These are phyloP conservation scores for Colletotrichum sojae DNA, from an alignment of 2,329 filamentous ascomycete genomes.

Conservation along the genomic window DNA sequence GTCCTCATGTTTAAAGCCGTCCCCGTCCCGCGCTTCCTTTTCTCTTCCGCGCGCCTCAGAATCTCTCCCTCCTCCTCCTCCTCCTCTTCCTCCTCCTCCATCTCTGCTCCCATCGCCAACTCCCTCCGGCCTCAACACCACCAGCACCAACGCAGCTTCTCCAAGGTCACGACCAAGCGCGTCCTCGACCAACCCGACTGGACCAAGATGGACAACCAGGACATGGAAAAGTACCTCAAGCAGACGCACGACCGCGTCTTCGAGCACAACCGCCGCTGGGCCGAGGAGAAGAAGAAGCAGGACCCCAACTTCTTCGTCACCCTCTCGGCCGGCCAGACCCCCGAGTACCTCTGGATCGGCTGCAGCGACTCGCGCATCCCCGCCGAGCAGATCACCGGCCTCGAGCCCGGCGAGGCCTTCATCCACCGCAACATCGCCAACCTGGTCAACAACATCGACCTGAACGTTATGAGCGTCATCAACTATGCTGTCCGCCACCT, in stretches of 20 bases:
- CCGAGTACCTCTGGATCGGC: constrained; percentile 88
- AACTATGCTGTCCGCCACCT: constrained; percentile 88
- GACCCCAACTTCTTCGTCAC: constrained; percentile 77
- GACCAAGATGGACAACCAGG: constrained; percentile 40
- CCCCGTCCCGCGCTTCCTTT: constrained; percentile 27
- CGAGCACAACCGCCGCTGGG: constrained; percentile 78
- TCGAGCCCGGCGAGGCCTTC: constrained; percentile 91
- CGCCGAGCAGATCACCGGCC: constrained; percentile 88
- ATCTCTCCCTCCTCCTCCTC: constrained; percentile 5
- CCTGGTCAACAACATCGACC: constrained; percentile 83
- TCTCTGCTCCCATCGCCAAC: not conserved
- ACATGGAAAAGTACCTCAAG: constrained; percentile 64
- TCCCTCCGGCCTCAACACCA: constrained; percentile 2
- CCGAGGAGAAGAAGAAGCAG: constrained; percentile 67
- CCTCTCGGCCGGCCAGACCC: constrained; percentile 74
- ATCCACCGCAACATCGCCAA: constrained; percentile 97
- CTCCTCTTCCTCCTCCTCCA: constrained; percentile 9
- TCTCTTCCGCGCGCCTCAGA: constrained; percentile 21
- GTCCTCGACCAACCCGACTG: constrained; percentile 19
- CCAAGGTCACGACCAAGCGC: constrained; percentile 17
- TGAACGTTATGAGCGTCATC: constrained; percentile 86
- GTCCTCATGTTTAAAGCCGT: constrained; percentile 34
- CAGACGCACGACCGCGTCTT: constrained; percentile 78
- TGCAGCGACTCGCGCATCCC: constrained; percentile 93
- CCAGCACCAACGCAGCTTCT: constrained; percentile 20